Base-by-base conservation (phyloP, 441 rosid species). In the Pelargonium exstipulatum region DNA sequence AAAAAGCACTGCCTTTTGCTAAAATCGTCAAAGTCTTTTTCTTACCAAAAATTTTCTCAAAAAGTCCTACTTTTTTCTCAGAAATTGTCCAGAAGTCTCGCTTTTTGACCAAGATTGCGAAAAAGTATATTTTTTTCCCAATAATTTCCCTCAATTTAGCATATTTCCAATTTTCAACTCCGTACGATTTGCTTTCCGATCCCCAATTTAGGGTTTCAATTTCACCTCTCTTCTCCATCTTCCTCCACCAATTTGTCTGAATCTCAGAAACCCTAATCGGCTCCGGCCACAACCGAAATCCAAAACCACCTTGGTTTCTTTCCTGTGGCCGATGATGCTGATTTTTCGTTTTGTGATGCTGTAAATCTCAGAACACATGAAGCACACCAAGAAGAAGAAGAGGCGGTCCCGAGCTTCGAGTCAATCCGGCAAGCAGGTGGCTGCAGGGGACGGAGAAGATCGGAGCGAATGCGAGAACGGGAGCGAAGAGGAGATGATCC, bases 301-400 rank as follows among this genome's bases (percentile, higher is more conserved):
- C 29, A 24, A 24, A 24, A 24, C 29, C 29, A 24, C 29, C 29
- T 24, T 24, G 29, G 29, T 24, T 24, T 24, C 29, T 24, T 24
- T 24, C 3, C 35, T 29, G 35, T 29, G 35, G 35, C 35, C 35
- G 35, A 29, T 29, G 35, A 29, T 29, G 35, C 35, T 29, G 35
- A 29, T 29, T 29, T 24, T 29, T 29, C 35, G 35, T 29, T 29
- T 29, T 29, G 35, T 29, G 35, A 29, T 29, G 5, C 35, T 29
- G 35, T 29, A 29, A 46, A 9, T 46, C 14, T 46, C 26, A 12
- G 35, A 29, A 29, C 35, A 29, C 35, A 87, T 84, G 89, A 84
- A 81, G 80, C 90, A 81, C 14, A 62, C 69, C 17, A 87, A 77
- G 79, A 75, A 49, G 76, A 86, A 66, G 82, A 87, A 82, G 86